phyloP scores from a whole-genome alignment of 495 filamentous ascomycete genomes.

The Penicillium coprophilum region DNA sequence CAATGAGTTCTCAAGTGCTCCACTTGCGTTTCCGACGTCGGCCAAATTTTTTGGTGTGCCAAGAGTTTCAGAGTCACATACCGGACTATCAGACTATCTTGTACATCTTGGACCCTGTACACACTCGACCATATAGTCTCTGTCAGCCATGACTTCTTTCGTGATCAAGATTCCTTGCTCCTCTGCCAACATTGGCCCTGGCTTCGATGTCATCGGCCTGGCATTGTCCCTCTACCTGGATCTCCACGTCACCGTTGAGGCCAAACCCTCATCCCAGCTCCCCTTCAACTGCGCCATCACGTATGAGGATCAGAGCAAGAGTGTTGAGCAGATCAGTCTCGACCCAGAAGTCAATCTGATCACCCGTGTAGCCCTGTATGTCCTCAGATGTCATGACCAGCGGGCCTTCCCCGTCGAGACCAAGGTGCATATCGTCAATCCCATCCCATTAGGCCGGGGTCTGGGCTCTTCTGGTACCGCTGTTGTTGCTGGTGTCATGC shows the following conservation, averaged over 20 bases:
- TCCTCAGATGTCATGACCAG: slow-evolving; percentile 85
- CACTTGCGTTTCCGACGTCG: slow-evolving; percentile 33
- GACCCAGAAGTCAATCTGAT: slow-evolving; percentile 83
- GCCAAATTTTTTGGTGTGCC: slow-evolving; percentile 29
- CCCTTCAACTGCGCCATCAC: slow-evolving; percentile 85
- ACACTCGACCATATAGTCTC: background rate
- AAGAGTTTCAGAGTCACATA: slow-evolving; percentile 34
- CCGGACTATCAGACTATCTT: background rate
- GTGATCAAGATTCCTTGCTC: slow-evolving; percentile 75
- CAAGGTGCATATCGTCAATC: slow-evolving; percentile 89
- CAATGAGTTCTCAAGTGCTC: slow-evolving; percentile 7
- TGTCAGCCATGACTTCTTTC: slow-evolving; percentile 49
- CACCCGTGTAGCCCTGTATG: slow-evolving; percentile 86
- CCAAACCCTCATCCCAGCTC: slow-evolving; percentile 49
- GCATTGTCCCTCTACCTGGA: slow-evolving; percentile 90
- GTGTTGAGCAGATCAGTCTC: slow-evolving; percentile 68
- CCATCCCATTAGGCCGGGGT: slow-evolving; percentile 86
- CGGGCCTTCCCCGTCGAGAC: slow-evolving; percentile 79
- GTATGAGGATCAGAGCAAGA: slow-evolving; percentile 81
- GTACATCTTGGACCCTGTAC: background rate
- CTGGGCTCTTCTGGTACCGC: slow-evolving; percentile 91
- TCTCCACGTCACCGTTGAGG: slow-evolving; percentile 69
- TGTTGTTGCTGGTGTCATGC: slow-evolving; percentile 87
- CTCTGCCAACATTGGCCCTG: slow-evolving; percentile 92
- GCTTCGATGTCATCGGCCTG: slow-evolving; percentile 95